These are phyloP conservation scores for Skeletonema marinoi DNA, from an alignment of 108 stramenopile genomes.

Conservation along the genomic window DNA sequence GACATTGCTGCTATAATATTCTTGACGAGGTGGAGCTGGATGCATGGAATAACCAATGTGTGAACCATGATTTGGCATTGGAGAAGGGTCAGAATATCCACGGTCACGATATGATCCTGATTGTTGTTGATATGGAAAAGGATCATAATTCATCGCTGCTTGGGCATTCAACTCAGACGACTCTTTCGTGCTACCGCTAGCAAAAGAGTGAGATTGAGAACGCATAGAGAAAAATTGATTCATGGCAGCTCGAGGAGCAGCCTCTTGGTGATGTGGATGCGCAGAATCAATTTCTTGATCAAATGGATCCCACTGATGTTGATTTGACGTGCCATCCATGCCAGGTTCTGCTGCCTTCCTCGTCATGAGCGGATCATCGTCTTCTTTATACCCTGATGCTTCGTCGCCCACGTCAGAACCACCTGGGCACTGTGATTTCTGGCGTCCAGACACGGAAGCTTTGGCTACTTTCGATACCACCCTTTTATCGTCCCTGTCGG, in stretches of 20 bases:
- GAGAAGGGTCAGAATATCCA: background rate
- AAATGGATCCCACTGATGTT: no score
- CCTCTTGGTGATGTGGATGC: no score
- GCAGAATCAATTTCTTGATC: no score
- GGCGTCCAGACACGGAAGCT: background rate
- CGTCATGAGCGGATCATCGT: no score
- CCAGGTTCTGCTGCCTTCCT: no score
- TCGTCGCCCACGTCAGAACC: background rate
- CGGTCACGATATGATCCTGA: background rate
- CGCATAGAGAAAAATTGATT: no score
- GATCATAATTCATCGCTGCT: background rate
- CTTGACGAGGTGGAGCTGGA: background rate
- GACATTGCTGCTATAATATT: background rate
- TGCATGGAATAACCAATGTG: no score
- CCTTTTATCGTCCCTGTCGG: background rate
- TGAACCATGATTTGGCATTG: background rate
- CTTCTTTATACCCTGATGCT: background rate
- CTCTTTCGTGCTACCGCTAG: background rate
- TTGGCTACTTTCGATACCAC: background rate
- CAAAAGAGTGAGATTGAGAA: background rate
- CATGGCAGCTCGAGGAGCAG: no score
- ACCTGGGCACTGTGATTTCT: background rate
- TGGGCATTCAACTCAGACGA: background rate
- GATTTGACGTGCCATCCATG: no score
- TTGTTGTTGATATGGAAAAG: background rate